Conservation (phyloP, 495 filamentous ascomycete genomes). For the Terfezia claveryi region DNA sequence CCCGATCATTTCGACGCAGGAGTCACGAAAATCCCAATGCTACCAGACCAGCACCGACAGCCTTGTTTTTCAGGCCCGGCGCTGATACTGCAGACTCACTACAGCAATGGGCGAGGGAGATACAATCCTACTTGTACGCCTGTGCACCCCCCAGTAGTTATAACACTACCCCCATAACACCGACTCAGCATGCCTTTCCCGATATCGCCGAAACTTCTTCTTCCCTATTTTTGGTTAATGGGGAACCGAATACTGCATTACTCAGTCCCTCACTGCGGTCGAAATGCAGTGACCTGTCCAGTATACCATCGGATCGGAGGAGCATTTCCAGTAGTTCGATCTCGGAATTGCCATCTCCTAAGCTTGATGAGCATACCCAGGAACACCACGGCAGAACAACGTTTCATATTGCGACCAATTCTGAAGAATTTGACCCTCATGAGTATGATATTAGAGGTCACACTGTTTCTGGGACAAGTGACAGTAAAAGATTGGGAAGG, state of each 20-base stretch:
- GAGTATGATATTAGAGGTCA: background rate
- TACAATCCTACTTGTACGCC: conserved; percentile 5
- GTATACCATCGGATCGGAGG: conserved; percentile 15
- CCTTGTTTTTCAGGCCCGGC: conserved; percentile 12
- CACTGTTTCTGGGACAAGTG: background rate
- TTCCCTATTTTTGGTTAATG: conserved; percentile 15
- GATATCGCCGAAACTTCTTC: conserved; percentile 4
- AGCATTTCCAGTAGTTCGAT: conserved; percentile 9
- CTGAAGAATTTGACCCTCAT: background rate
- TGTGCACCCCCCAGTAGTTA: background rate
- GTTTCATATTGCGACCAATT: conserved; percentile 10
- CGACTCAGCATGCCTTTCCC: background rate
- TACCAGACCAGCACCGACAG: background rate
- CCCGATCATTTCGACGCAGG: conserved; percentile 15
- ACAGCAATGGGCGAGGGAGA: conserved; percentile 14
- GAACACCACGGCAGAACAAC: conserved; percentile 1
- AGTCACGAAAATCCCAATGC: conserved; percentile 9
- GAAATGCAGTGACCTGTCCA: conserved; percentile 15
- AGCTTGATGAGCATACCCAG: background rate
- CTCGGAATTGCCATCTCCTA: conserved; percentile 10
- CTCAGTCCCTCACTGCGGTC: conserved; percentile 17
- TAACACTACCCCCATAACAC: background rate
- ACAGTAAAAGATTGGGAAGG: background rate
- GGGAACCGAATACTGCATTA: conserved; percentile 16
- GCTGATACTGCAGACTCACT: conserved; percentile 6